A percentile compares a stretch with the other conserved stretches of the same genome.
phyloP scores from a whole-genome alignment of 257 asterid species.

The Solanum dulcamara region DNA sequence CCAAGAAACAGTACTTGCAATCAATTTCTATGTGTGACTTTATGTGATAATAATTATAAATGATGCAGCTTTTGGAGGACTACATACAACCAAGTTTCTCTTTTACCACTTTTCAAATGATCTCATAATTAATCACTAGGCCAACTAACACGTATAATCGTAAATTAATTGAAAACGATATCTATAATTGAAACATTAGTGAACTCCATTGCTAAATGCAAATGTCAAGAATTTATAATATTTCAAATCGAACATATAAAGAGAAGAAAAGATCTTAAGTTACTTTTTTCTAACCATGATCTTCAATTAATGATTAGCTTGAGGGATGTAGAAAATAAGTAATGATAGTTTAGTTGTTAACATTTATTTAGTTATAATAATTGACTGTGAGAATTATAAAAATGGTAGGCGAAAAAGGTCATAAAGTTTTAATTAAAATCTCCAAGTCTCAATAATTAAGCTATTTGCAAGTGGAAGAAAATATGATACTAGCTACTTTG shows the following conservation, averaged over 20 bases:
- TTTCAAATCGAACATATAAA: neutral
- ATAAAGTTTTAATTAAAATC: neutral
- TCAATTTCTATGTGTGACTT: neutral
- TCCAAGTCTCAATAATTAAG: slow-evolving; percentile 25
- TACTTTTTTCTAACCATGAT: neutral
- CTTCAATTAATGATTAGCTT: neutral
- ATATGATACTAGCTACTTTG: slow-evolving; percentile 15
- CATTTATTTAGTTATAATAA: neutral
- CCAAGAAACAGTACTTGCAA: neutral
- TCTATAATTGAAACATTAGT: too few species aligned
- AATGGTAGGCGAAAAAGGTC: neutral
- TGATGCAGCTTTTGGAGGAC: neutral
- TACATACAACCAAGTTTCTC: too few species aligned
- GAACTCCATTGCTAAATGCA: neutral
- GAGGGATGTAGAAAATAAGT: neutral
- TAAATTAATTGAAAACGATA: too few species aligned
- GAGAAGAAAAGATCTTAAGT: neutral
- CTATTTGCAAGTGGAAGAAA: slow-evolving; percentile 38
- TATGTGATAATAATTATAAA: neutral
- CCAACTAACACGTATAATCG: too few species aligned
- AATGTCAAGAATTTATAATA: neutral
- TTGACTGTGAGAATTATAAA: neutral
- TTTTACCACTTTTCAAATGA: too few species aligned
- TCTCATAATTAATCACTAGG: too few species aligned
- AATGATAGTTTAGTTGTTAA: neutral